phyloP scores from a whole-genome alignment of 805 yeast species.

The Saturnispora sanitii region DNA sequence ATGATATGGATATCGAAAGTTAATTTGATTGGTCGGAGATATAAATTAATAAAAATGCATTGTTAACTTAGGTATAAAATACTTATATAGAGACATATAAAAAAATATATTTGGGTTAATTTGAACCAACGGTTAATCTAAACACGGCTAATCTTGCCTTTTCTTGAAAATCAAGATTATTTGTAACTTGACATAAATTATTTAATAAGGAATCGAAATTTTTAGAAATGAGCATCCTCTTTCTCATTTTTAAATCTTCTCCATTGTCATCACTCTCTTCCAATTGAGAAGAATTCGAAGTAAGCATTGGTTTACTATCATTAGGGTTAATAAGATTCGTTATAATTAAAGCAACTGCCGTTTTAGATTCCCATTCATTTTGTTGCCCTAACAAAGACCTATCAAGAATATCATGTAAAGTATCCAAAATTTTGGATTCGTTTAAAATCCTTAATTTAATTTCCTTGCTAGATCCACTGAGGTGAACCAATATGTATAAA shows the following conservation, averaged over 20 bases:
- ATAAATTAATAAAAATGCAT: background rate
- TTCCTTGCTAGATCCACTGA: conserved; percentile 3
- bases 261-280: background rate
- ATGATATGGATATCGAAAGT: conserved; percentile 47
- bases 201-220: conserved; percentile 3
- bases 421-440: conserved; percentile 1
- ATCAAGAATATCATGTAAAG: conserved; percentile 2
- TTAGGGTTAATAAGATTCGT: conserved; percentile 2
- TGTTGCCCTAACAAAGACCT: background rate
- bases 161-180: conserved; percentile 8
- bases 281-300: too few relatives aligned
- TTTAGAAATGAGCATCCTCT: conserved; percentile 1
- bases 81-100: background rate
- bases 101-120: background rate
- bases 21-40: conserved; percentile 10
- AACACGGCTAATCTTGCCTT: conserved; percentile 7
- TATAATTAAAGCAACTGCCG: conserved; percentile 3
- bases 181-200: conserved; percentile 5
- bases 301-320: conserved; percentile 3
- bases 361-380: conserved; percentile 9
- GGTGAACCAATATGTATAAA: conserved; percentile 4
- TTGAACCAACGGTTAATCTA: conserved; percentile 1
- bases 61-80: background rate
- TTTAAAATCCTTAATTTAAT: background rate
- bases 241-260: background rate